Evolutionary conservation across 1,284 basidiomycete genomes (phyloP).

Genomic region (Retiboletus flavoniger): DNA sequence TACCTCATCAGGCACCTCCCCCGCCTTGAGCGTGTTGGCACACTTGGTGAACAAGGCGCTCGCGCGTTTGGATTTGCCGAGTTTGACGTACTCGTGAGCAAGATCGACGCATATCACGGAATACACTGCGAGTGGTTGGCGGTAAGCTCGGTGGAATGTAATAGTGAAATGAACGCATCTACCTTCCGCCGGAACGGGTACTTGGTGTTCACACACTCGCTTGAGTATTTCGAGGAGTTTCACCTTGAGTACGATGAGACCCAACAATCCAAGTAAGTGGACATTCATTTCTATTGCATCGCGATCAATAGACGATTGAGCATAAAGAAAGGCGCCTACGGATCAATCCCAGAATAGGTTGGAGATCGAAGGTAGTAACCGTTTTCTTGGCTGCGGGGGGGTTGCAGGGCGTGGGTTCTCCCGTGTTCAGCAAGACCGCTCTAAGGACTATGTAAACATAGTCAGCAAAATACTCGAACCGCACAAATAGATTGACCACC

Average conservation of each 20-base stretch:
- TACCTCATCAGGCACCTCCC: constrained; percentile 47
- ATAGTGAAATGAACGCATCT: not conserved
- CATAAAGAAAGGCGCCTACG: constrained; percentile 14
- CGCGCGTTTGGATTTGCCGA: constrained; percentile 75
- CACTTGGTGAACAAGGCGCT: constrained; percentile 59
- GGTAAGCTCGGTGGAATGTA: not conserved
- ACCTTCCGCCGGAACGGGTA: constrained; percentile 53
- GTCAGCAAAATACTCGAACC: not conserved
- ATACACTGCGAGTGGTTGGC: constrained; percentile 48
- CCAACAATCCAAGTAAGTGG: constrained; percentile 66
- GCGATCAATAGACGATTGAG: not conserved
- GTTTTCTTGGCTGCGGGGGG: constrained; percentile 18
- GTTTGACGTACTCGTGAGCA: constrained; percentile 71
- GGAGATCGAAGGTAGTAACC: constrained; percentile 40
- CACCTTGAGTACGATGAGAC: constrained; percentile 52
- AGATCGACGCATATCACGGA: constrained; percentile 66
- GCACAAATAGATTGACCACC: constrained; percentile 33
- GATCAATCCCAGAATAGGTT: constrained; percentile 14
- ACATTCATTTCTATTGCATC: constrained; percentile 49
- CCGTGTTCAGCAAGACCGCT: constrained; percentile 38
- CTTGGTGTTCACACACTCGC: constrained; percentile 45
- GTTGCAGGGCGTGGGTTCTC: constrained; percentile 14
- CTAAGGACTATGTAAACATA: constrained; percentile 31
- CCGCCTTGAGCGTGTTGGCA: constrained; percentile 44
- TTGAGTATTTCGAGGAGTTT: constrained; percentile 51